phyloP scores from a whole-genome alignment of 352 stramenopile genomes.

The Globisporangium okanoganense region DNA sequence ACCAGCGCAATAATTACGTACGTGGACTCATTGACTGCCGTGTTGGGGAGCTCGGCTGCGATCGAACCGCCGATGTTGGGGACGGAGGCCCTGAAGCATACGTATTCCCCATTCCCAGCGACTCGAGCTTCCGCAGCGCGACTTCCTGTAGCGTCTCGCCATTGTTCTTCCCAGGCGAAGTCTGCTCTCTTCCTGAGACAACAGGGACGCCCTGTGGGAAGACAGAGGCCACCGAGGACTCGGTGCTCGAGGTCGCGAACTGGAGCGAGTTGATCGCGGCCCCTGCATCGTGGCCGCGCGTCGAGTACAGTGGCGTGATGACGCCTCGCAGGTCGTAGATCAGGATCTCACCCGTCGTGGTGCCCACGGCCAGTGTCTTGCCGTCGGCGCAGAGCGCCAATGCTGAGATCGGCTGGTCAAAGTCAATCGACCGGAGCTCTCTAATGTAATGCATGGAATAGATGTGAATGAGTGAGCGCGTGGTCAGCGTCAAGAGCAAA shows the following conservation, averaged over 20 bases:
- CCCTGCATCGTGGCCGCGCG: slow-evolving; percentile 28
- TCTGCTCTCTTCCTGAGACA: slow-evolving; percentile 36
- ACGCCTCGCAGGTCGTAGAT: slow-evolving; percentile 62
- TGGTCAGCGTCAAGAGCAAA: slow-evolving; percentile 8
- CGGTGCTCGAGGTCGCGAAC: slow-evolving; percentile 36
- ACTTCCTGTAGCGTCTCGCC: slow-evolving; percentile 40
- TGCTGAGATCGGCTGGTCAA: slow-evolving; percentile 52
- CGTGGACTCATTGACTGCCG: slow-evolving; percentile 1
- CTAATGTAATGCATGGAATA: no score
- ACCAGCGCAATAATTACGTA: neutral
- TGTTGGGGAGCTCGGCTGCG: neutral
- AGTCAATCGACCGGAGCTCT: slow-evolving; percentile 51
- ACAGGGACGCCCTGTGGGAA: slow-evolving; percentile 37
- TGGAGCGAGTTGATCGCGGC: slow-evolving; percentile 50
- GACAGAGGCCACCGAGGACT: slow-evolving; percentile 19
- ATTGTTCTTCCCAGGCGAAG: slow-evolving; percentile 22
- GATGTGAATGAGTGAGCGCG: neutral
- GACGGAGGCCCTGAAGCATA: neutral
- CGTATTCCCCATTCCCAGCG: slow-evolving; percentile 21
- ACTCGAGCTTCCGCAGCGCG: slow-evolving; percentile 37
- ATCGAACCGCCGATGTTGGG: neutral
- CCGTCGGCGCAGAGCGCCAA: slow-evolving; percentile 59
- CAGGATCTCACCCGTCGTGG: slow-evolving; percentile 45
- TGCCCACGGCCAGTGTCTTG: slow-evolving; percentile 60
- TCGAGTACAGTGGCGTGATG: slow-evolving; percentile 56